Conservation (phyloP, 768 basidiomycete genomes). For the Boletus subparvulus region DNA sequence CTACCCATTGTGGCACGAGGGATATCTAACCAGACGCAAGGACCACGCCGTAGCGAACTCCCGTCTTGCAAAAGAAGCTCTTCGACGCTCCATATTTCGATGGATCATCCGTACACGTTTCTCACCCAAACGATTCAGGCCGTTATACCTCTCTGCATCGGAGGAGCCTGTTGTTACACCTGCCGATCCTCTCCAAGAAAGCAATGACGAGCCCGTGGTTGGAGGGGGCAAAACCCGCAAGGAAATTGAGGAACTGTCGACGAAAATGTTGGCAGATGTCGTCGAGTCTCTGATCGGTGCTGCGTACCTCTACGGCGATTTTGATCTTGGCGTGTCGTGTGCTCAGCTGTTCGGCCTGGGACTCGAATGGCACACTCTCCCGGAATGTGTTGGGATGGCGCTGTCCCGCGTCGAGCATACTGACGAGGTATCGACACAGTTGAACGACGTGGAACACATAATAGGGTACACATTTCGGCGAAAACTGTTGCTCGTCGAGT, state of each 20-base stretch:
- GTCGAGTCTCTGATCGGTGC: constrained; percentile 84
- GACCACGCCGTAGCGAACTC: constrained; percentile 75
- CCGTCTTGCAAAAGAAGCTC: constrained; percentile 63
- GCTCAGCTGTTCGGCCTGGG: constrained; percentile 59
- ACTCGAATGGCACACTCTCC: constrained; percentile 54
- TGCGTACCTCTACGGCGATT: constrained; percentile 65
- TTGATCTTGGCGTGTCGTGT: constrained; percentile 59
- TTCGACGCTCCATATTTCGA: constrained; percentile 48
- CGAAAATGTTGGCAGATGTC: constrained; percentile 83
- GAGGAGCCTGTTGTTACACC: background rate
- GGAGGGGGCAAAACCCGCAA: constrained; percentile 29
- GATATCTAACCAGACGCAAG: constrained; percentile 67
- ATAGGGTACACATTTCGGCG: constrained; percentile 63
- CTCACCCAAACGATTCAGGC: constrained; percentile 42
- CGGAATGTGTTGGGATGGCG: constrained; percentile 42
- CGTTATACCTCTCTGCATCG: constrained; percentile 28
- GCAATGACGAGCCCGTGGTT: constrained; percentile 15
- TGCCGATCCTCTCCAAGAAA: constrained; percentile 30
- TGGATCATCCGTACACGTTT: constrained; percentile 67
- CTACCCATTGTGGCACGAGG: constrained; percentile 79
- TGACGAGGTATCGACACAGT: constrained; percentile 47
- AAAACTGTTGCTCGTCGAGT: constrained; percentile 67
- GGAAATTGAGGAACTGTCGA: constrained; percentile 50
- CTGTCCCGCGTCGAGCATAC: constrained; percentile 34
- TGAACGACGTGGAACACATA: constrained; percentile 60